These are phyloP conservation scores for Botrytis fragariae DNA, from an alignment of 2,329 filamentous ascomycete genomes.

Conservation along the genomic window DNA sequence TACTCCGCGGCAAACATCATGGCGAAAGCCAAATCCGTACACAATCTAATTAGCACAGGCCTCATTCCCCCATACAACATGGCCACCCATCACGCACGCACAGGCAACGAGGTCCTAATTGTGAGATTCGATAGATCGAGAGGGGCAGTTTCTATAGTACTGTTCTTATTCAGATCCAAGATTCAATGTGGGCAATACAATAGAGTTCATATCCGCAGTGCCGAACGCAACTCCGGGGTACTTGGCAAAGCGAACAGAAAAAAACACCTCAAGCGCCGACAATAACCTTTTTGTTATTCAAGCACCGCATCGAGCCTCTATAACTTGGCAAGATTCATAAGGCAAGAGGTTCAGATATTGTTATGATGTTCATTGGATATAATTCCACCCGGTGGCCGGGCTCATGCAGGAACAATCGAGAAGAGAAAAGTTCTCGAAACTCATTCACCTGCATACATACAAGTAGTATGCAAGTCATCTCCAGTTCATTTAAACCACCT, in stretches of 20 bases:
- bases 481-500: conserved; percentile 20
- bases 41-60: not conserved
- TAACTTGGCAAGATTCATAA: not conserved
- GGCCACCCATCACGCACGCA: not conserved
- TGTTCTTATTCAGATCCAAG: not conserved
- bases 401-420: conserved; percentile 14
- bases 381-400: not conserved
- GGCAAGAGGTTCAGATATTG: not conserved
- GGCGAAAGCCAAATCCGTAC: not conserved
- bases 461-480: conserved; percentile 29
- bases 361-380: not conserved
- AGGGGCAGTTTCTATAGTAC: not conserved
- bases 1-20: not conserved
- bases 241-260: not conserved
- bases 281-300: not conserved
- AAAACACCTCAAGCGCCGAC: not conserved
- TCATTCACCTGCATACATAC: conserved; percentile 19
- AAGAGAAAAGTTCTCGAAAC: conserved; percentile 1
- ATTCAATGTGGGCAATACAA: not conserved
- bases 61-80: not conserved
- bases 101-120: not conserved
- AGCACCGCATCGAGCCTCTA: not conserved
- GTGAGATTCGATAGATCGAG: conserved; percentile 11
- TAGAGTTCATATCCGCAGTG: not conserved
- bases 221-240: not conserved